These are phyloP conservation scores for Entomortierella lignicola DNA, from an alignment of 192 early-diverging fungal species.

Conservation along the genomic window DNA sequence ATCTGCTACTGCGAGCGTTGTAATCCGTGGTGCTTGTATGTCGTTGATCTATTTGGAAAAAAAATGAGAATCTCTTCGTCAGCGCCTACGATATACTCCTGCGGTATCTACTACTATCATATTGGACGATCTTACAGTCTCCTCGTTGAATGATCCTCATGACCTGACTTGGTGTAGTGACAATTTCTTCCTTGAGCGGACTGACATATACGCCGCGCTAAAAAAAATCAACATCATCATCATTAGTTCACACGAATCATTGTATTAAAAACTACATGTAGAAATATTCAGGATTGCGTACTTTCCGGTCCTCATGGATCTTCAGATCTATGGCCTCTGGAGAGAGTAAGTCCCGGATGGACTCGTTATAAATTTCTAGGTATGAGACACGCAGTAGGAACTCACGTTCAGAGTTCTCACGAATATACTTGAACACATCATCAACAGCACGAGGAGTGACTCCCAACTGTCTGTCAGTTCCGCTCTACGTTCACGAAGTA, in stretches of 20 bases:
- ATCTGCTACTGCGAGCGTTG: slow-evolving; percentile 91
- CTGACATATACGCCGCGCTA: slow-evolving; percentile 80
- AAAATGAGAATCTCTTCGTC: neutral
- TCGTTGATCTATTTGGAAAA: slow-evolving; percentile 67
- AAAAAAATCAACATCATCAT: neutral
- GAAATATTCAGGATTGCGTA: neutral
- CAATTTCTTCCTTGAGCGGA: slow-evolving; percentile 79
- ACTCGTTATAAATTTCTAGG: slow-evolving; percentile 98
- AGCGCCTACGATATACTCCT: neutral
- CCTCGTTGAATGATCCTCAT: slow-evolving; percentile 81
- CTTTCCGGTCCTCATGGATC: slow-evolving; percentile 82
- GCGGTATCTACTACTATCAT: neutral
- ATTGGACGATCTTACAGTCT: slow-evolving; percentile 62
- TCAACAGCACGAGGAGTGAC: slow-evolving; percentile 82
- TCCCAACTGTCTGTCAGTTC: slow-evolving; percentile 76
- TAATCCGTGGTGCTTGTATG: slow-evolving; percentile 92
- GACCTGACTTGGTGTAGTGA: slow-evolving; percentile 76
- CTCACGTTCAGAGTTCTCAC: slow-evolving; percentile 75
- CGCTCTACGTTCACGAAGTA: slow-evolving; percentile 51
- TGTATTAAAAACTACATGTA: neutral
- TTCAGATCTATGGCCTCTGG: slow-evolving; percentile 86
- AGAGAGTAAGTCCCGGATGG: slow-evolving; percentile 87
- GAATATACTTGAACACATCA: slow-evolving; percentile 81
- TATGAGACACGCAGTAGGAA: slow-evolving; percentile 95
- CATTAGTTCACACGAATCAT: neutral